These are phyloP conservation scores for Aspergillus uvarum DNA, from an alignment of 2,329 filamentous ascomycete genomes.

Conservation along the genomic window DNA sequence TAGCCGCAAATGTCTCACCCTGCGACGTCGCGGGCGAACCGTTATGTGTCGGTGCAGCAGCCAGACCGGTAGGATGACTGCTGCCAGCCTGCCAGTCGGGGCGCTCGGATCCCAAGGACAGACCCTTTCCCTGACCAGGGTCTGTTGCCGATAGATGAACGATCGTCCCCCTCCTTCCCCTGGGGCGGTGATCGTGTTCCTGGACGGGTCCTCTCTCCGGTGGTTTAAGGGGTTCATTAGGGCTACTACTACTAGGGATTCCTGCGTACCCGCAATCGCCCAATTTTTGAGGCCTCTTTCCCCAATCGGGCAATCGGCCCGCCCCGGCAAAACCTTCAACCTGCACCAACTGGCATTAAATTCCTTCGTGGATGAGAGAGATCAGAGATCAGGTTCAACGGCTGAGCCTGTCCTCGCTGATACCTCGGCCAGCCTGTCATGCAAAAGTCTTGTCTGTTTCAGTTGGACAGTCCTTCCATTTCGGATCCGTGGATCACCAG, in stretches of 20 bases:
- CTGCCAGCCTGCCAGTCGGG: not conserved
- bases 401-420: not conserved
- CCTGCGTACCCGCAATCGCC: not conserved
- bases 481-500: not conserved
- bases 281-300: not conserved
- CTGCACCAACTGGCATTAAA: not conserved
- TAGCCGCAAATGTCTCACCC: not conserved
- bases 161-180: not conserved
- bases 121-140: not conserved
- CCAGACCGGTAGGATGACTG: not conserved
- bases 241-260: not conserved
- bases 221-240: not conserved
- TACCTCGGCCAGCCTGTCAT: not conserved
- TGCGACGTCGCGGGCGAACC: constrained; percentile 2
- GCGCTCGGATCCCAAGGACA: not conserved
- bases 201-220: not conserved
- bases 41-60: constrained; percentile 4
- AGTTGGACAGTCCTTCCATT: not conserved
- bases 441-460: not conserved
- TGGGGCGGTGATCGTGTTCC: not conserved
- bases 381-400: too few relatives aligned
- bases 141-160: constrained; percentile 3
- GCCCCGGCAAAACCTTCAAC: not conserved
- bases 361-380: not conserved
- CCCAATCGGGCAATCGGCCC: not conserved